Percentiles rank a stretch among this genome's conserved stretches.
Evolutionary conservation across 441 rosid species (phyloP).

Genomic region (Hura crepitans): DNA sequence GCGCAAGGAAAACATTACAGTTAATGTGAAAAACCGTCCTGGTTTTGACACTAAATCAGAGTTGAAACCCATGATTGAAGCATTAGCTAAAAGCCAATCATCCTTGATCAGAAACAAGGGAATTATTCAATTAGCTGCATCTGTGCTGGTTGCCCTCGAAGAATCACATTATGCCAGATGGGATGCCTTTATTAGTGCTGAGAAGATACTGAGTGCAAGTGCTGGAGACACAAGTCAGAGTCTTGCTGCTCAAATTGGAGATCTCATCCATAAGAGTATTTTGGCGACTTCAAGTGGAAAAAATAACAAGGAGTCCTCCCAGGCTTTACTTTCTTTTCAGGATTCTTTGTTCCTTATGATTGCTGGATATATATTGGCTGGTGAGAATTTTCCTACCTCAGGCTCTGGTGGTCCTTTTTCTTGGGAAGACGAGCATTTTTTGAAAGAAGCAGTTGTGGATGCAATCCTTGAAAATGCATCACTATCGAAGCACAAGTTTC

Average conservation of each 20-base stretch:
- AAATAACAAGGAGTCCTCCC: slow-evolving; percentile 38
- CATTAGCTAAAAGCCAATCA: slow-evolving; percentile 58
- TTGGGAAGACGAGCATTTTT: slow-evolving; percentile 95
- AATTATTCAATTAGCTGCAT: slow-evolving; percentile 76
- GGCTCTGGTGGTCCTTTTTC: slow-evolving; percentile 87
- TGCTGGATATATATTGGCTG: slow-evolving; percentile 82
- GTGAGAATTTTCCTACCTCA: slow-evolving; percentile 90
- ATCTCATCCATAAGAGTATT: slow-evolving; percentile 69
- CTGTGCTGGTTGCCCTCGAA: slow-evolving; percentile 57
- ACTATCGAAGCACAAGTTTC: slow-evolving; percentile 63
- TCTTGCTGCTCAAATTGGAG: slow-evolving; percentile 87
- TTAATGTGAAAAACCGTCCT: slow-evolving; percentile 61
- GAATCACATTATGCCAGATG: slow-evolving; percentile 63
- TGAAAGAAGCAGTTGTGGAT: slow-evolving; percentile 81
- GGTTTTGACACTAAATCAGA: slow-evolving; percentile 63
- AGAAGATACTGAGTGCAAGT: slow-evolving; percentile 75
- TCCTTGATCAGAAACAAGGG: slow-evolving; percentile 67
- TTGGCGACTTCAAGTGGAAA: slow-evolving; percentile 44
- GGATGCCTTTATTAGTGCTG: slow-evolving; percentile 85
- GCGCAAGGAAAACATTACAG: slow-evolving; percentile 53
- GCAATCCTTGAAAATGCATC: slow-evolving; percentile 69
- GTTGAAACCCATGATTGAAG: slow-evolving; percentile 60
- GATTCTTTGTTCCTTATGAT: slow-evolving; percentile 71
- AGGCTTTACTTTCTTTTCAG: slow-evolving; percentile 59
- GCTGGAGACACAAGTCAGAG: slow-evolving; percentile 91